These are phyloP conservation scores for Melanopsichium pennsylvanicum DNA, from an alignment of 1,284 basidiomycete species.

Conservation along the genomic window DNA sequence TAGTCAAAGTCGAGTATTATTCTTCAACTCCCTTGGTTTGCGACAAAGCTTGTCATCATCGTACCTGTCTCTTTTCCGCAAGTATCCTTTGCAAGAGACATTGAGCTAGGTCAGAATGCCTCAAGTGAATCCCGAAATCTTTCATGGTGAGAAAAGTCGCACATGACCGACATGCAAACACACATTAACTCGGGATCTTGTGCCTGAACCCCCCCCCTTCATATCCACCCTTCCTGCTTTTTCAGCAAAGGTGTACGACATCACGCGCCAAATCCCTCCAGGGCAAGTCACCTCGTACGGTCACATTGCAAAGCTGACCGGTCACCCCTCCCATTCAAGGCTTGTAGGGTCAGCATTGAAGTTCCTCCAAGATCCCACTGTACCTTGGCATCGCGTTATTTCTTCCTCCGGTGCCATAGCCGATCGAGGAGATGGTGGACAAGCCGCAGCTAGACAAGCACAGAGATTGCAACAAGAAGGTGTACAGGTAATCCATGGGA, in stretches of 20 bases:
- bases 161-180: too few species aligned
- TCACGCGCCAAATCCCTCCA: slow-evolving; percentile 49
- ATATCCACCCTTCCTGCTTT: not conserved
- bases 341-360: slow-evolving; percentile 61
- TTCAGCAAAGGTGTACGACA: slow-evolving; percentile 59
- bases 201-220: not conserved
- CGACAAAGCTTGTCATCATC: too few species aligned
- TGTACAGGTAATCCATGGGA: slow-evolving; percentile 44
- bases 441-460: slow-evolving; percentile 55
- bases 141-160: slow-evolving; percentile 37
- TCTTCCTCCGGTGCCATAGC: slow-evolving; percentile 57
- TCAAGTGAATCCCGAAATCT: slow-evolving; percentile 42
- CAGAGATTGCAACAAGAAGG: slow-evolving; percentile 48
- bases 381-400: slow-evolving; percentile 63
- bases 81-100: not conserved
- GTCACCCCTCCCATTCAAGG: slow-evolving; percentile 55
- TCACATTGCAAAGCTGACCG: slow-evolving; percentile 58
- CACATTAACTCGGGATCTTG: not conserved
- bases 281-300: slow-evolving; percentile 63
- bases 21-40: too few species aligned
- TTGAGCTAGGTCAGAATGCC: slow-evolving; percentile 22
- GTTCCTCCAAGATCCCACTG: slow-evolving; percentile 46
- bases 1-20: too few species aligned
- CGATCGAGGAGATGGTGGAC: slow-evolving; percentile 61
- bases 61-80: not conserved